These are phyloP conservation scores for Inga oerstediana DNA, from an alignment of 306 rosid genomes.

Conservation along the genomic window DNA sequence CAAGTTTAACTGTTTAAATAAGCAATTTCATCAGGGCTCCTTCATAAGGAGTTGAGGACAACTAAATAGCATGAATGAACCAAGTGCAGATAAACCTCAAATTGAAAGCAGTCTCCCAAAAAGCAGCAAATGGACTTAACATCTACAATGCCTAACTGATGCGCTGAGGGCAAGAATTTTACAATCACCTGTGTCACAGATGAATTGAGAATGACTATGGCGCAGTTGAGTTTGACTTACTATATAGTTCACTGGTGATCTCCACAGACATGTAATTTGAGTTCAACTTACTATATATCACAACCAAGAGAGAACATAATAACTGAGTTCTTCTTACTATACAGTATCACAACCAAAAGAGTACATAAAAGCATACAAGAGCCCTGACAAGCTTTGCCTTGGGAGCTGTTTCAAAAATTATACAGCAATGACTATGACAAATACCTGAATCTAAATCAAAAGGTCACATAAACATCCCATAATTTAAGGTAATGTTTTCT, in stretches of 20 bases:
- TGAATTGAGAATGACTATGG: neutral
- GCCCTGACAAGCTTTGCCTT: neutral
- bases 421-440: neutral
- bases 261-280: neutral
- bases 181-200: neutral
- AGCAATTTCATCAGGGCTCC: neutral
- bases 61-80: constrained; percentile 2
- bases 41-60: neutral
- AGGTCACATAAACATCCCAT: neutral
- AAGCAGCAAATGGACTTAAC: constrained; percentile 19
- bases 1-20: neutral
- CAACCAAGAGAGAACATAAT: neutral
- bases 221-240: constrained; percentile 12
- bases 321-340: neutral
- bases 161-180: neutral
- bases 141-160: neutral
- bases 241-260: constrained; percentile 8
- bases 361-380: neutral
- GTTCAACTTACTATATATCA: neutral
- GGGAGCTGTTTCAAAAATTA: neutral
- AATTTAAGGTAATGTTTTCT: neutral
- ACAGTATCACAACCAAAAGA: neutral
- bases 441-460: neutral
- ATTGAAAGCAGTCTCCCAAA: neutral
- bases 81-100: constrained; percentile 1